These are phyloP conservation scores for Odontarrhena argentea DNA, from an alignment of 345 rosid species.

Conservation along the genomic window DNA sequence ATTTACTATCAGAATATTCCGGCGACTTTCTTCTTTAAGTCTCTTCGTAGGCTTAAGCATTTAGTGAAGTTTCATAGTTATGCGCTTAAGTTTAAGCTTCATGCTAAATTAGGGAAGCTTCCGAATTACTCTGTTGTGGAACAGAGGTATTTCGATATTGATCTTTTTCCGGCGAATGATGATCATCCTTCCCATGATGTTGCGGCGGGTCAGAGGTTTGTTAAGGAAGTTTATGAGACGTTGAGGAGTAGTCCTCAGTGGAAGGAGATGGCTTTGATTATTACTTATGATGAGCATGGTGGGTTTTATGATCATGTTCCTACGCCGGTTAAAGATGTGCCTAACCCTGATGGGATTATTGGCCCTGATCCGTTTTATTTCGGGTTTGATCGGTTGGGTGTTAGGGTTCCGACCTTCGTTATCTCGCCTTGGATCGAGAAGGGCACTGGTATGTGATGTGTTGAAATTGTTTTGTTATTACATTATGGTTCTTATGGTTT, in stretches of 20 bases:
- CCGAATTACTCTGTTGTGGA: conserved; percentile 90
- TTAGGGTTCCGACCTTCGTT: conserved; percentile 82
- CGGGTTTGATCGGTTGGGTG: conserved; percentile 87
- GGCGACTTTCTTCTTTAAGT: conserved; percentile 77
- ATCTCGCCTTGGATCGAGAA: conserved; percentile 96
- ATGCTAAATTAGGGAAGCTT: conserved; percentile 69
- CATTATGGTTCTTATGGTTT: not conserved
- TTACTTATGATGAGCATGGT: conserved; percentile 95
- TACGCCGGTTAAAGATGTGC: conserved; percentile 76
- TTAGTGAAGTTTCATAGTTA: conserved; percentile 69
- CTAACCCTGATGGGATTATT: conserved; percentile 87
- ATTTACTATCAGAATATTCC: conserved; percentile 97
- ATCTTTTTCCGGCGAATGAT: conserved; percentile 76
- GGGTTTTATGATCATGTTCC: conserved; percentile 99
- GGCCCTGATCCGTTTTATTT: conserved; percentile 94
- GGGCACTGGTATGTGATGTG: conserved; percentile 67
- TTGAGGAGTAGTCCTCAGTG: conserved; percentile 94
- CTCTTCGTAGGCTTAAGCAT: conserved; percentile 74
- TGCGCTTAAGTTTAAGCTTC: conserved; percentile 58
- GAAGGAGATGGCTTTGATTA: conserved; percentile 87
- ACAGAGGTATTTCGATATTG: conserved; percentile 79
- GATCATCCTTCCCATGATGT: conserved; percentile 98
- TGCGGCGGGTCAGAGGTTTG: conserved; percentile 79
- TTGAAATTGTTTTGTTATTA: not conserved
- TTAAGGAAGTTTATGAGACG: conserved; percentile 94